These are phyloP conservation scores for Bonia amplexicaulis DNA, from an alignment of 176 grass and related monocot genomes.

Conservation along the genomic window DNA sequence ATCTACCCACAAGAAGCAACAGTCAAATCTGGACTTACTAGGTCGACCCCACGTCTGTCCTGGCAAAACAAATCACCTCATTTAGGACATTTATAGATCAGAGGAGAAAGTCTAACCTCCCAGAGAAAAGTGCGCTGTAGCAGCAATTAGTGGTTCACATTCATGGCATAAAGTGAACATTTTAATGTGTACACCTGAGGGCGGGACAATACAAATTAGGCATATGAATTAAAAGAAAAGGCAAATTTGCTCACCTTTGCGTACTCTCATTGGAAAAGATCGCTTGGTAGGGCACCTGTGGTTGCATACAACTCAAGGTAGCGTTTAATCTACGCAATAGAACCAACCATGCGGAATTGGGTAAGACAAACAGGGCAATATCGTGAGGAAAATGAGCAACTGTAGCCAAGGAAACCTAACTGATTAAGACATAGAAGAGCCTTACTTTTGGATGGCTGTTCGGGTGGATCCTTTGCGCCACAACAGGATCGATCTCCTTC, in stretches of 20 bases:
- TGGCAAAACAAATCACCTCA: conserved; percentile 39
- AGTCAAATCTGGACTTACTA: conserved; percentile 61
- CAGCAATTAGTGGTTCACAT: not conserved
- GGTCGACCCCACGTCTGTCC: conserved; percentile 76
- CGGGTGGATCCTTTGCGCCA: conserved; percentile 74
- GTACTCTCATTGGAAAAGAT: conserved; percentile 68
- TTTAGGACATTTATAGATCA: conserved; percentile 10
- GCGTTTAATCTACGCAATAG: conserved; percentile 56
- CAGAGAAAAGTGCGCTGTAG: not conserved
- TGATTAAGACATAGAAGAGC: not conserved
- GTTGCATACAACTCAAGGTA: conserved; percentile 74
- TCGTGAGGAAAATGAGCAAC: not conserved
- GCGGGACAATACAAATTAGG: too few species aligned
- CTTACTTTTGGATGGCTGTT: conserved; percentile 85
- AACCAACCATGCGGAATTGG: not conserved
- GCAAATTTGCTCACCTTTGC: conserved; percentile 50
- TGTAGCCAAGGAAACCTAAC: conserved; percentile 15
- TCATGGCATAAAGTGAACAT: not conserved
- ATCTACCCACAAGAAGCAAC: conserved; percentile 94
- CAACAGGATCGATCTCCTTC: conserved; percentile 69
- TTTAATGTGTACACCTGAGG: not conserved
- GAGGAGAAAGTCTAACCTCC: not conserved
- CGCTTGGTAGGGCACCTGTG: conserved; percentile 65
- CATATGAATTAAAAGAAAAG: not conserved
- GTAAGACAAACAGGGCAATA: not conserved